Base-by-base conservation (phyloP, 2,329 filamentous ascomycete species). In the Aspergillus sergii region DNA sequence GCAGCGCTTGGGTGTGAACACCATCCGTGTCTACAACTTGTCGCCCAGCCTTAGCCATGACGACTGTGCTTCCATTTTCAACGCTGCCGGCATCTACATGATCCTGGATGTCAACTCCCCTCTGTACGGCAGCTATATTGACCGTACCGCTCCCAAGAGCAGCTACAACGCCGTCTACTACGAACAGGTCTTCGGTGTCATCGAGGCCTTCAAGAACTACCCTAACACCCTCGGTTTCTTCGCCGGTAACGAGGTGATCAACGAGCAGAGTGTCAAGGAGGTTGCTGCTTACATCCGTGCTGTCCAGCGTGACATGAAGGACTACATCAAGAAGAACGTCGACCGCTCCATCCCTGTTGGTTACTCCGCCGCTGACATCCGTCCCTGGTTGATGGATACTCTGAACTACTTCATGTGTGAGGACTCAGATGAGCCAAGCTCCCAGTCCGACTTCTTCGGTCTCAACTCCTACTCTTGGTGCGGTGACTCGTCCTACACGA, bases 401-500 rank as follows among this genome's bases (percentile, higher is more conserved):
- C 85, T 84, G 80, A 80, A 83, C 64, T 90, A 89, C 76, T 79
- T 89, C 69, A 82, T 86, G 66, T 90, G 88, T 77, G 77, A 81
- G 43, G 76, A 83, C 45, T 72, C 78, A 59, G 80, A 82, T 65
- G 71, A 78, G 28, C 83, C 86, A 64, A 75, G 73, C 62, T 87
- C 86, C 21, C 81, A 82, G 36, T 83, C 85, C 32, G 88, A 89
- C 73, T 88, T 90, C 78, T 89, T 89, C 69, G 88, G 88, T 46
- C 79, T 89, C 61, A 90, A 90, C 80, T 87, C 85, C 11, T 90
- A 90, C 80, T 88, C 85, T n/a, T 90, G 88, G 88, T 89, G 88
- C 69, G 88, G 88, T 61, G 78, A 84, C 51, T 83, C 86, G 11
- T 84, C 79, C 61, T 88, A 83, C 78, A 75, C 80, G 48, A 81